Percentiles rank a stretch among this genome's conserved stretches.
Evolutionary conservation across 352 stramenopile genomes (phyloP).

Genomic region (Albugo laibachii): DNA sequence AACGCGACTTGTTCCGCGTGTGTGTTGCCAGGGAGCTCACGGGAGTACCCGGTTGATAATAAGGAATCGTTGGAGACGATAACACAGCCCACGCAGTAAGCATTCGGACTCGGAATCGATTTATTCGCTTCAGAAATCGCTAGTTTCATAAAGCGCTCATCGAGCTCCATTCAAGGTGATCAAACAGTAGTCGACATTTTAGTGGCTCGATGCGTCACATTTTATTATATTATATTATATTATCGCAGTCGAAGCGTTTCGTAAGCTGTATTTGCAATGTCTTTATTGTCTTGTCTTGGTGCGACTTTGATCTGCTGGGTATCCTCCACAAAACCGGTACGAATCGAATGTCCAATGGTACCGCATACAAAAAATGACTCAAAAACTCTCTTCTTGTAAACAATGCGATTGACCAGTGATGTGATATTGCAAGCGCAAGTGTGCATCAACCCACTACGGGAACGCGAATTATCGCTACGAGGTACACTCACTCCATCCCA

Average conservation of each 20-base stretch:
- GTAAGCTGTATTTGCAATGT: no score
- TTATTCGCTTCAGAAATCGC: slow-evolving; percentile 66
- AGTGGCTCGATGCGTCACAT: no score
- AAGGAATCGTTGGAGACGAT: slow-evolving; percentile 29
- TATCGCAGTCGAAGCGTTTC: no score
- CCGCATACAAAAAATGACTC: no score
- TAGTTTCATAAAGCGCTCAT: slow-evolving; percentile 47
- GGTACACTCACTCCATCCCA: slow-evolving; percentile 17
- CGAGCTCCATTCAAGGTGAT: slow-evolving; percentile 5
- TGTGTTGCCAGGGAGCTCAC: slow-evolving; percentile 74
- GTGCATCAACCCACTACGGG: slow-evolving; percentile 80
- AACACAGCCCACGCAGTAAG: slow-evolving; percentile 71
- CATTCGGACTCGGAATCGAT: slow-evolving; percentile 40
- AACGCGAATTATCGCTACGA: slow-evolving; percentile 84
- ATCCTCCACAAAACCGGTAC: no score
- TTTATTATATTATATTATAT: no score
- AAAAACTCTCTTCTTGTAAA: neutral
- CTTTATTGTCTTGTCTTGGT: no score
- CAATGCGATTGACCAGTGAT: slow-evolving; percentile 76
- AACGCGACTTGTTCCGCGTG: slow-evolving; percentile 78
- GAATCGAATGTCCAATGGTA: no score
- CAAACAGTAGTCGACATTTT: no score
- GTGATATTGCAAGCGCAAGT: slow-evolving; percentile 77
- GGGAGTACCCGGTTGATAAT: slow-evolving; percentile 57
- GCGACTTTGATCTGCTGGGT: no score